Evolutionary conservation across 768 basidiomycete species (phyloP).

Genomic region (Psilocybe tampanensis): DNA sequence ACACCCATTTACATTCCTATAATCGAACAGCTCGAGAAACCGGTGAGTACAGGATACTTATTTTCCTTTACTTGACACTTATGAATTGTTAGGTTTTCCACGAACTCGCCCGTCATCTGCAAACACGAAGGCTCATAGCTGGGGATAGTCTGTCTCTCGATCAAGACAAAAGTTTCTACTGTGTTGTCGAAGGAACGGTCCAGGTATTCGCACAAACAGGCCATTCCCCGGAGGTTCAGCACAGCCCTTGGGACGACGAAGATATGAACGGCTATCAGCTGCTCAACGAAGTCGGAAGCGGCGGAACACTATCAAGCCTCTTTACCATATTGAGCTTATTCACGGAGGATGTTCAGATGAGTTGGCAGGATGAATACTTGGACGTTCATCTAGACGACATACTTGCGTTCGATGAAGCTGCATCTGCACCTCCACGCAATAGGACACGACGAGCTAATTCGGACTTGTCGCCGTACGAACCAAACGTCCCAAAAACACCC

Average conservation of each 20-base stretch:
- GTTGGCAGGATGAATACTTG: slow-evolving; percentile 77
- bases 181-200: slow-evolving; percentile 96
- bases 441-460: slow-evolving; percentile 51
- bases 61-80: not conserved
- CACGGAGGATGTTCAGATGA: slow-evolving; percentile 90
- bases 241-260: slow-evolving; percentile 76
- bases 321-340: slow-evolving; percentile 97
- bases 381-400: slow-evolving; percentile 33
- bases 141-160: slow-evolving; percentile 93
- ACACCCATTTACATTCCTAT: slow-evolving; percentile 4
- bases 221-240: slow-evolving; percentile 45
- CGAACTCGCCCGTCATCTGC: slow-evolving; percentile 93
- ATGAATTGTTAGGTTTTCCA: slow-evolving; percentile 83
- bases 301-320: slow-evolving; percentile 92
- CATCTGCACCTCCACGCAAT: slow-evolving; percentile 19
- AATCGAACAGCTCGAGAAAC: slow-evolving; percentile 72
- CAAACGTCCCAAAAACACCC: slow-evolving; percentile 30
- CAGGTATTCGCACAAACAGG: slow-evolving; percentile 86
- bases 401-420: slow-evolving; percentile 20
- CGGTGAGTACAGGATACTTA: slow-evolving; percentile 50
- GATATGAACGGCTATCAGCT: slow-evolving; percentile 96
- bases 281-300: slow-evolving; percentile 93
- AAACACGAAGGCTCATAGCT: slow-evolving; percentile 93
- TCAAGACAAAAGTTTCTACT: slow-evolving; percentile 95
- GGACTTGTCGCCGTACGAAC: slow-evolving; percentile 64